Base-by-base conservation (phyloP, 225 moss, liverwort and hornwort species). In the Marchantia paleacea region DNA sequence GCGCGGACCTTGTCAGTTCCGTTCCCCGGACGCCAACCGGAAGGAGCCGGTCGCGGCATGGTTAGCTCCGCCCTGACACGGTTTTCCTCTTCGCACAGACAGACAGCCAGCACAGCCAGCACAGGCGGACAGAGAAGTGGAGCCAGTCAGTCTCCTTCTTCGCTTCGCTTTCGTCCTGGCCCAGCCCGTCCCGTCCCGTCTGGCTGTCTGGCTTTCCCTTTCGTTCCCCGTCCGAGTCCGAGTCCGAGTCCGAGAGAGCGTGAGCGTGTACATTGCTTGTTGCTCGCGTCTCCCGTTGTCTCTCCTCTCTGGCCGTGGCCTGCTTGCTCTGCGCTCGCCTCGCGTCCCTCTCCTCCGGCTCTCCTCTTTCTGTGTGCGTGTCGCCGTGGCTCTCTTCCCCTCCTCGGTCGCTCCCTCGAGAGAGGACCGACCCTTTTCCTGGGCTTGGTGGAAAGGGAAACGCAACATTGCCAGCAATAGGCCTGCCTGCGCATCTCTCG, bases 271-370 rank as follows among this genome's bases (percentile, higher is more conserved):
- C 78, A 67, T 78, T 78, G 78, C 78, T 67, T 78, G 66, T 66
- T 48, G 52, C 78, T 66, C 76, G 76, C 76, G 76, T 76, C 76
- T 74, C 74, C 74, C 54, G 74, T 74, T 55, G 74, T 74, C 74
- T 74, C 74, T 50, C 72, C 72, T 72, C 50, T 70, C 48, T 9
- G 7, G 9, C 14, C 70, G 15, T 30, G 39, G 13, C 30, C 13
- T 69, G 11, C 68, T 69, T 30, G 12, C 26, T 70, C 47, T 67
- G 24, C 65, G 65, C 67, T 30, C 28, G 67, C 25, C 67, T 67
- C 22, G 63, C 63, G 58, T 65, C 65, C 19, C 57, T 53, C 52
- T 3, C 49, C 29, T 53, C 48, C 52, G 50, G 24, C 62, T 47
- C 7, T 62, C 15, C 14, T 61, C 30, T 22, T 58, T 18, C 39